phyloP scores from a whole-genome alignment of 331 rosid species.

The Prunus yedoensis region DNA sequence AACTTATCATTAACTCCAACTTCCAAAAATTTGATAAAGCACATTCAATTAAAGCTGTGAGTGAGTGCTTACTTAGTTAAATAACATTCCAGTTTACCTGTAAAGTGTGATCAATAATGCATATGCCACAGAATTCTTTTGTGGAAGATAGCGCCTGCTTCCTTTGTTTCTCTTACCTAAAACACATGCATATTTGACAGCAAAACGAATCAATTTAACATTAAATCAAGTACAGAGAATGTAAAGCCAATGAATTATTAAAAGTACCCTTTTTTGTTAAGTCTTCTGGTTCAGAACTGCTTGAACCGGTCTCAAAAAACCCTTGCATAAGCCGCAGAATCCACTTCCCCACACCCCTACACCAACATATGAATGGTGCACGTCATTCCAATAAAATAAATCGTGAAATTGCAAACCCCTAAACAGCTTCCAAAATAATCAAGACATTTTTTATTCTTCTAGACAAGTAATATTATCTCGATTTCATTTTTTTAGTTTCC shows the following conservation, averaged over 20 bases:
- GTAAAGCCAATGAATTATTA: background rate
- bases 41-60: background rate
- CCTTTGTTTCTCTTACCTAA: slow-evolving; percentile 60
- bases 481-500: background rate
- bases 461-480: background rate
- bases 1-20: slow-evolving; percentile 18
- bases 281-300: slow-evolving; percentile 56
- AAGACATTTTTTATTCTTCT: background rate
- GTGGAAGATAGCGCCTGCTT: slow-evolving; percentile 69
- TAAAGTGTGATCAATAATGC: slow-evolving; percentile 76
- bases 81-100: slow-evolving; percentile 44
- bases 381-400: slow-evolving; percentile 9
- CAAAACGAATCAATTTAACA: background rate
- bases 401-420: background rate
- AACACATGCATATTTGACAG: slow-evolving; percentile 1
- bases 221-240: background rate
- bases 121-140: slow-evolving; percentile 84
- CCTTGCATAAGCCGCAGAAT: slow-evolving; percentile 84
- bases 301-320: slow-evolving; percentile 55
- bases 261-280: slow-evolving; percentile 51
- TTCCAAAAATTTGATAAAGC: slow-evolving; percentile 9
- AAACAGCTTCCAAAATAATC: background rate
- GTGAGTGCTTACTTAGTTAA: background rate
- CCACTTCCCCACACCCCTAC: slow-evolving; percentile 98
- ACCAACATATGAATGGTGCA: slow-evolving; percentile 19